Percentiles rank a stretch among this genome's conserved stretches.
These are phyloP conservation scores for Mrakia frigida DNA, from an alignment of 768 basidiomycete genomes.

Conservation along the genomic window DNA sequence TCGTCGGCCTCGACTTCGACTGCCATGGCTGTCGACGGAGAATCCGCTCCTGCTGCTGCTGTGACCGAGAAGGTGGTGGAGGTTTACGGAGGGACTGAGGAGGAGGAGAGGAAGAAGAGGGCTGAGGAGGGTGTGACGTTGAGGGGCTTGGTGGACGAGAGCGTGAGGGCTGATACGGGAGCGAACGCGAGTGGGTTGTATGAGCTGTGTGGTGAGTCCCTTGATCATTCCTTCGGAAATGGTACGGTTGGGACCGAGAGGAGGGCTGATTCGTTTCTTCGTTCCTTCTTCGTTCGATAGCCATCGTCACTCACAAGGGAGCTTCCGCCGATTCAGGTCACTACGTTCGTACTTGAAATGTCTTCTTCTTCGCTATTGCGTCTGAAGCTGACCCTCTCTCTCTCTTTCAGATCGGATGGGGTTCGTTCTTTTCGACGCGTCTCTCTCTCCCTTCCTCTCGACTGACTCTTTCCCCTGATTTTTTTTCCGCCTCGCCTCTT, in stretches of 20 bases:
- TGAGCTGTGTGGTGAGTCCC: conserved; percentile 73
- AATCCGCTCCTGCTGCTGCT: background rate
- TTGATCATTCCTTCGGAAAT: background rate
- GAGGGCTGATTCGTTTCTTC: conserved; percentile 16
- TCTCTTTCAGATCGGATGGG: conserved; percentile 4
- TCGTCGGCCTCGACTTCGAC: background rate
- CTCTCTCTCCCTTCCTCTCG: conserved; percentile 7
- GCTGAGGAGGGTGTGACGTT: conserved; percentile 63
- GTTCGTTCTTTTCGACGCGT: conserved; percentile 5
- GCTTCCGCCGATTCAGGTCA: conserved; percentile 82
- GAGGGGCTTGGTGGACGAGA: conserved; percentile 58
- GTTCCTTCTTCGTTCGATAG: conserved; percentile 45
- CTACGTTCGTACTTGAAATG: conserved; percentile 87
- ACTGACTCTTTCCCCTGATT: background rate
- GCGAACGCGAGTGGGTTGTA: conserved; percentile 76
- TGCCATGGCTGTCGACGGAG: conserved; percentile 3
- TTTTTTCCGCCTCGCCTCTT: background rate
- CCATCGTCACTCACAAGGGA: conserved; percentile 95
- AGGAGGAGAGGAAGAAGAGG: conserved; percentile 46
- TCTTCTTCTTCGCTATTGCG: conserved; percentile 52
- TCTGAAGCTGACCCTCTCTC: conserved; percentile 32
- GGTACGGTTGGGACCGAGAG: background rate
- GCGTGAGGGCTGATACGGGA: conserved; percentile 63
- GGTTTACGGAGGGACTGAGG: conserved; percentile 33
- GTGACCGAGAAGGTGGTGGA: conserved; percentile 13